These are phyloP conservation scores for Staphylotrichum tortipilum DNA, from an alignment of 495 filamentous ascomycete genomes.

Conservation along the genomic window DNA sequence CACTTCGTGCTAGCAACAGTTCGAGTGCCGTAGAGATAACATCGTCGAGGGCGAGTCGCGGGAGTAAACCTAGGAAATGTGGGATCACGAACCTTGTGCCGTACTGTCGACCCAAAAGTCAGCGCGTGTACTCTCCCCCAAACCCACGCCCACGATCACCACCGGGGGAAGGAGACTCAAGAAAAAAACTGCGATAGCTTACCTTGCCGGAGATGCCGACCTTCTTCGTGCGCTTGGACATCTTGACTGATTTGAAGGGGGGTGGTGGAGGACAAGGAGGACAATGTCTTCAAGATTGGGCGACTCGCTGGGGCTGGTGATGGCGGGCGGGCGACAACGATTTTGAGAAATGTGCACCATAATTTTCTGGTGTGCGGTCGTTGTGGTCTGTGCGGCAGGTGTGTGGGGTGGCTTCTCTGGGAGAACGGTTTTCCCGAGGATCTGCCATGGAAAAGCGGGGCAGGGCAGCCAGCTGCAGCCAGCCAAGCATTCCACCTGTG, in stretches of 20 bases:
- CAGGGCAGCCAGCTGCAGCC: constrained; percentile 1
- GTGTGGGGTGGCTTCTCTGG: no score
- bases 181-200: constrained; percentile 9
- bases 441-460: constrained; percentile 7
- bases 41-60: constrained; percentile 9
- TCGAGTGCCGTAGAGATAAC: not conserved
- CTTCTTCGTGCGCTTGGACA: constrained; percentile 98
- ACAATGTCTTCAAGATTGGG: constrained; percentile 16
- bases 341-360: constrained; percentile 26
- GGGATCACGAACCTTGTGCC: constrained; percentile 45
- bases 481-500: not conserved
- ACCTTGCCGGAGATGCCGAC: constrained; percentile 69
- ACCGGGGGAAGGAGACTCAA: not conserved
- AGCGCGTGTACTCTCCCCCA: no score
- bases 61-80: constrained; percentile 6
- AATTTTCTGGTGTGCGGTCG: constrained; percentile 25
- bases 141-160: no score
- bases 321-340: constrained; percentile 19
- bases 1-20: not conserved
- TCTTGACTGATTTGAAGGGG: constrained; percentile 48
- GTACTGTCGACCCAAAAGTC: constrained; percentile 36
- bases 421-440: constrained; percentile 24
- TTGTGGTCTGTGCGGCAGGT: no score
- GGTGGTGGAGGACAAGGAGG: no score
- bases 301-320: constrained; percentile 14